phyloP scores from a whole-genome alignment of 805 yeast genomes.

The Ascoidea tarda region DNA sequence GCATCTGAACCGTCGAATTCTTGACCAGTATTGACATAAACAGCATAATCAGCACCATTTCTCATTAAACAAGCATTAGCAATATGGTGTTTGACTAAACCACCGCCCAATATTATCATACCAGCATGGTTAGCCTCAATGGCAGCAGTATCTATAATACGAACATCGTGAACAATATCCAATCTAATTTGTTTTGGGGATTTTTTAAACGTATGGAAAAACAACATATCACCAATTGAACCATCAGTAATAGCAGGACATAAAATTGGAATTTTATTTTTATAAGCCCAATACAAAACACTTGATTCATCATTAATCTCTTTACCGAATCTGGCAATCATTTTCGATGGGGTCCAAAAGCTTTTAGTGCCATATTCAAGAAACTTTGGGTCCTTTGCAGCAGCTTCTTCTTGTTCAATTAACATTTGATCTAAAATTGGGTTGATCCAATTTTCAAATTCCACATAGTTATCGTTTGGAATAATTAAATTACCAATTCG shows the following conservation, averaged over 20 bases:
- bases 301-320: slow-evolving; percentile 91
- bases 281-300: slow-evolving; percentile 96
- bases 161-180: slow-evolving; percentile 89
- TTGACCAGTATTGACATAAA: slow-evolving; percentile 94
- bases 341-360: slow-evolving; percentile 89
- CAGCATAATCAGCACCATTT: slow-evolving; percentile 98
- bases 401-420: slow-evolving; percentile 67
- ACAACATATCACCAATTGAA: slow-evolving; percentile 96
- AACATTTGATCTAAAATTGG: slow-evolving; percentile 81
- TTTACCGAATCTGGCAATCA: slow-evolving; percentile 87
- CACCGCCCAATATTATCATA: slow-evolving; percentile 94
- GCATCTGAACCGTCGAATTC: slow-evolving; percentile 99
- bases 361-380: slow-evolving; percentile 36
- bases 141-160: slow-evolving; percentile 82
- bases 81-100: slow-evolving; percentile 91
- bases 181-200: slow-evolving; percentile 81
- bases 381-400: slow-evolving; percentile 16
- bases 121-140: slow-evolving; percentile 94
- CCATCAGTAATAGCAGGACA: slow-evolving; percentile 99
- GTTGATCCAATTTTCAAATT: slow-evolving; percentile 97
- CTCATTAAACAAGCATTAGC: slow-evolving; percentile 98
- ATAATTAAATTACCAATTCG: slow-evolving; percentile 94
- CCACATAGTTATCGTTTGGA: slow-evolving; percentile 96
- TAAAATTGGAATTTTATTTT: slow-evolving; percentile 89
- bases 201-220: slow-evolving; percentile 94